Percentiles rank a stretch among this genome's conserved stretches.
Evolutionary conservation across 441 rosid species (phyloP).

Genomic region (Bocquillonia castaneifolia): DNA sequence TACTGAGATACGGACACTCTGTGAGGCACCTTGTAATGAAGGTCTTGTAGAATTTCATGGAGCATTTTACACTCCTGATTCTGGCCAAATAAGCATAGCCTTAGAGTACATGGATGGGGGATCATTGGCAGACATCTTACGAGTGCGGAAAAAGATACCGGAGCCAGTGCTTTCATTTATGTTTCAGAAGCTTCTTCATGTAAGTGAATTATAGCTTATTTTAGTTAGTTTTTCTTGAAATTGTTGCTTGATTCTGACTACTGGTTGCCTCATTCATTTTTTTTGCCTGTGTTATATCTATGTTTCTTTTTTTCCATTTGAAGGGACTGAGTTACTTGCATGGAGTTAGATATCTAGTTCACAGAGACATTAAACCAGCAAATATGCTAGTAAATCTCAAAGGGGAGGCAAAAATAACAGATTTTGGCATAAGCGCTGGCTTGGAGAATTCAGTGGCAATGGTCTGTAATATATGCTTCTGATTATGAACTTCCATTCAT

Average conservation of each 20-base stretch:
- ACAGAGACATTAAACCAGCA: constrained; percentile 96
- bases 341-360: constrained; percentile 79
- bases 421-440: constrained; percentile 94
- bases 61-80: constrained; percentile 83
- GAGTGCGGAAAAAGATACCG: constrained; percentile 52
- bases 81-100: constrained; percentile 91
- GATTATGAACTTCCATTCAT: constrained; percentile 11
- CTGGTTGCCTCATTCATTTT: constrained; percentile 4
- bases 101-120: constrained; percentile 96
- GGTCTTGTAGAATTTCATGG: constrained; percentile 92
- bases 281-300: constrained; percentile 8
- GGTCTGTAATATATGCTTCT: constrained; percentile 45
- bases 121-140: constrained; percentile 77
- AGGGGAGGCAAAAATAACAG: constrained; percentile 90
- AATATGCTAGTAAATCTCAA: constrained; percentile 91
- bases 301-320: constrained; percentile 9
- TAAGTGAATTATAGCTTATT: constrained; percentile 28
- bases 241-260: not conserved
- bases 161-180: constrained; percentile 81
- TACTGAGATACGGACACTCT: constrained; percentile 79
- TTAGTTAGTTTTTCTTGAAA: constrained; percentile 13
- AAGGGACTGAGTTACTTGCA: constrained; percentile 84
- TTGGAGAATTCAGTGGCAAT: constrained; percentile 87
- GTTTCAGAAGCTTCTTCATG: constrained; percentile 77
- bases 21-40: constrained; percentile 85